Base-by-base conservation (phyloP, 805 yeast genomes). In the Groenewaldozyma tartarivorans region DNA sequence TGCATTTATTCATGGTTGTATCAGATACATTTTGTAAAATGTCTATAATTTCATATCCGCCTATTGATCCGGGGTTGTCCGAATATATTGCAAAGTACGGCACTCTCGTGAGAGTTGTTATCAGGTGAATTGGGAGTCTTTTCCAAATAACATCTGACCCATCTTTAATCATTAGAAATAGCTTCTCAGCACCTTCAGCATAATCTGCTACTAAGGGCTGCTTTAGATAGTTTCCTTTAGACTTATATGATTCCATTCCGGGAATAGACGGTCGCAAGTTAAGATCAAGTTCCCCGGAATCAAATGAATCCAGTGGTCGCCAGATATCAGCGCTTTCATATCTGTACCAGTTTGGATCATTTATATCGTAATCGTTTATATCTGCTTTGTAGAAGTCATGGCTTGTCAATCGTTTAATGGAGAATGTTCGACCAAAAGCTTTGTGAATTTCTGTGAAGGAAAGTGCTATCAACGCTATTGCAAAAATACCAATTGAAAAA, bases 111-210 rank as follows among this genome's bases (percentile, higher is more conserved):
- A 62, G 44, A 3, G 66, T 57, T 5, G 66, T 58, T 29, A 48
- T 33, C 20, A 60, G 33, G 39, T 64, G 69, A 13, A 57, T 41
- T 5, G 67, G 66, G 35, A 62, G 33, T n/a, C 66, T 57, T 18
- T 50, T 38, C 63, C 63, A 58, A 33, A 56, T 48, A 3, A 53
- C 61, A 3, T 58, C 52, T 5, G 55, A 53, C 7, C 67, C 66
- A 1, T 66, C 61, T 41, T 62, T 63, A 38, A 63, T 46, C 55
- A 63, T 53, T 31, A 64, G 40, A 32, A 56, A 60, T 3, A 58
- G 42, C n/a, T 46, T 47, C 15, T 52, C 55, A 9, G 49, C 39
- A 11, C 51, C 52, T 17, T 43, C 35, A 11, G 52, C 53, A 32
- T 46, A 53, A 33, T 53, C 57, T 2, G 54, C 55, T 15, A 43